Evolutionary conservation across 768 basidiomycete species (phyloP).

Genomic region (Pleurotus pulmonarius): DNA sequence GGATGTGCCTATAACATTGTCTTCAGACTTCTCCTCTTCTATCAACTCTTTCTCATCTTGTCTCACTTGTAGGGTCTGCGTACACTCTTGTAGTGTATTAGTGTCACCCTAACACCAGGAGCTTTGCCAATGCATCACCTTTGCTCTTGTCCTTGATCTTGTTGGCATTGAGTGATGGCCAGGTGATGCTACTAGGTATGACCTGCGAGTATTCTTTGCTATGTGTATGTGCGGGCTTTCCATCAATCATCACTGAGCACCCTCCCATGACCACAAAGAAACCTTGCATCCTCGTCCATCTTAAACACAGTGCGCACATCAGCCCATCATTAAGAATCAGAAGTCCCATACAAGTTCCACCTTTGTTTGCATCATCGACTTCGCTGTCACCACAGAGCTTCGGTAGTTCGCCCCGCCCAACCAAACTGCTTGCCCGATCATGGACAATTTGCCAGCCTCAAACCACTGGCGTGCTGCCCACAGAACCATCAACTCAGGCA

Average conservation of each 20-base stretch:
- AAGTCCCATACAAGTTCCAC: too few species aligned
- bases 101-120: constrained; percentile 25
- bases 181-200: too few species aligned
- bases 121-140: constrained; percentile 29
- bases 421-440: not conserved
- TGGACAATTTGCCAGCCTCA: not conserved
- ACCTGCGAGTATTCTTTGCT: not conserved
- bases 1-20: too few species aligned
- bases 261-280: constrained; percentile 11
- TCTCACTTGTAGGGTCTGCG: too few species aligned
- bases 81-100: too few species aligned
- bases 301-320: not conserved
- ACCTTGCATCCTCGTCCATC: constrained; percentile 7
- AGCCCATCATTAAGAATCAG: too few species aligned
- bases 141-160: constrained; percentile 24
- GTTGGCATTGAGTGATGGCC: constrained; percentile 4
- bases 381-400: not conserved
- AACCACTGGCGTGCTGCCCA: constrained; percentile 14
- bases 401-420: too few species aligned
- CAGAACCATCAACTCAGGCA: constrained; percentile 13
- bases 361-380: too few species aligned
- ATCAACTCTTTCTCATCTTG: too few species aligned
- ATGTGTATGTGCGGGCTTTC: not conserved
- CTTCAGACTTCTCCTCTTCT: too few species aligned
- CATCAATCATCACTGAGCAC: not conserved